Percentiles rank a stretch among this genome's conserved stretches.
These are phyloP conservation scores for Alternaria postmessia DNA, from an alignment of 2,329 filamentous ascomycete genomes.

Conservation along the genomic window DNA sequence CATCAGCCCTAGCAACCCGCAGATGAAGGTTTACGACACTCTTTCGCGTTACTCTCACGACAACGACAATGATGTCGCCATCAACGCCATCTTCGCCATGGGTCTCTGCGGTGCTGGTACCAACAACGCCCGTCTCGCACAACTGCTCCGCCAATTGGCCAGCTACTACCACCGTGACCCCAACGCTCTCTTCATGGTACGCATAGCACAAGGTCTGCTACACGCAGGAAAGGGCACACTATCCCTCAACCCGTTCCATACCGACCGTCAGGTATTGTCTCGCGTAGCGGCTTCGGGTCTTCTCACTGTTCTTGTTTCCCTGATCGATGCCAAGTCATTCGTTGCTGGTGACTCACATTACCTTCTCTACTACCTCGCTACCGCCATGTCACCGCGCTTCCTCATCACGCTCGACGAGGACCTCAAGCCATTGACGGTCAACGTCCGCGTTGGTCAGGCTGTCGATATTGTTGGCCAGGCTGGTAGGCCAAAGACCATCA, in stretches of 20 bases:
- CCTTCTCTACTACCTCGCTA: constrained; percentile 95
- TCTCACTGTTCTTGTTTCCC: constrained; percentile 85
- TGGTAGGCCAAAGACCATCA: constrained; percentile 97
- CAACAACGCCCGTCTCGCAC: constrained; percentile 95
- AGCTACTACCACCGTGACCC: constrained; percentile 98
- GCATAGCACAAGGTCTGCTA: constrained; percentile 94
- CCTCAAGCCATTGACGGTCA: constrained; percentile 90
- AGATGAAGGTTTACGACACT: constrained; percentile 99
- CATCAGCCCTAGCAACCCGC: constrained; percentile 95
- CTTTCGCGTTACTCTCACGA: constrained; percentile 97
- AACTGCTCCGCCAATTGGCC: constrained; percentile 90
- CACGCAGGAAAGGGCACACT: constrained; percentile 99
- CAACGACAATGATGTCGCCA: constrained; percentile 96
- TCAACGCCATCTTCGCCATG: constrained; percentile 99
- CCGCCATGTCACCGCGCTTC: constrained; percentile 96
- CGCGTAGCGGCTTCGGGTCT: constrained; percentile 89
- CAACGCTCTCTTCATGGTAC: constrained; percentile 97
- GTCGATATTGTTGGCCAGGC: constrained; percentile 98
- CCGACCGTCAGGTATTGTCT: constrained; percentile 93
- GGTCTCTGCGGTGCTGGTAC: constrained; percentile 95
- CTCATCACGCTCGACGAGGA: constrained; percentile 95
- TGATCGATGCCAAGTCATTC: constrained; percentile 95
- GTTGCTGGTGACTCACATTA: constrained; percentile 80
- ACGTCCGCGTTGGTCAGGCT: constrained; percentile 95
- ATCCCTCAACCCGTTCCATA: constrained; percentile 98